Conservation (phyloP, 2,329 filamentous ascomycete species). For the Fusarium ambrosium region DNA sequence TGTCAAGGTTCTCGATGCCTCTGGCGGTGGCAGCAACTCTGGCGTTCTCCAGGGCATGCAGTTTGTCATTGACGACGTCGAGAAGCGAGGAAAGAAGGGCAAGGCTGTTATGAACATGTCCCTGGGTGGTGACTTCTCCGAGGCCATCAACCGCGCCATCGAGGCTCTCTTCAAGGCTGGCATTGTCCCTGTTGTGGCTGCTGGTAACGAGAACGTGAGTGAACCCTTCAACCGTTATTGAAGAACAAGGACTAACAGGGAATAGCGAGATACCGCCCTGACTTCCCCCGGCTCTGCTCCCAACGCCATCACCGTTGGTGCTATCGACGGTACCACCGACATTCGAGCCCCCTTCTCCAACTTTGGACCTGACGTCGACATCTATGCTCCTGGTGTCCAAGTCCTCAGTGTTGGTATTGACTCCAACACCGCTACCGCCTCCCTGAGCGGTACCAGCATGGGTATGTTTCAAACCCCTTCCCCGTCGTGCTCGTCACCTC, state of each 20-base stretch:
- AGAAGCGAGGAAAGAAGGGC: slow-evolving; percentile 57
- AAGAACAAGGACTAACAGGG: slow-evolving; percentile 17
- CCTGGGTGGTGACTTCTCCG: slow-evolving; percentile 64
- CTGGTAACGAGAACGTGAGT: slow-evolving; percentile 68
- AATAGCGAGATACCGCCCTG: slow-evolving; percentile 61
- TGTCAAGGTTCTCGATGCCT: slow-evolving; percentile 72
- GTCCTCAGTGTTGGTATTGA: slow-evolving; percentile 67
- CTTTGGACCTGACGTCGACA: slow-evolving; percentile 66
- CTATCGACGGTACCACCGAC: slow-evolving; percentile 66
- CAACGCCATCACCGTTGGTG: slow-evolving; percentile 71
- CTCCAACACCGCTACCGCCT: slow-evolving; percentile 59
- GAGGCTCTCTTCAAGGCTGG: slow-evolving; percentile 63
- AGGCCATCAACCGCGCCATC: slow-evolving; percentile 69
- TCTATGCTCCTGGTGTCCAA: slow-evolving; percentile 69
- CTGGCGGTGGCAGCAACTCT: slow-evolving; percentile 54
- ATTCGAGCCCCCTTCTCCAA: slow-evolving; percentile 68
- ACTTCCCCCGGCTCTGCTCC: slow-evolving; percentile 68
- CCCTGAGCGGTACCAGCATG: slow-evolving; percentile 72
- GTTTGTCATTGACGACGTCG: slow-evolving; percentile 64
- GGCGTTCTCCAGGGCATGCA: slow-evolving; percentile 71
- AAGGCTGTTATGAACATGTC: slow-evolving; percentile 76
- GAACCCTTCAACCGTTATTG: neutral
- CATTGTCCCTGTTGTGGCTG: slow-evolving; percentile 70
- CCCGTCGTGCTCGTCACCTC: neutral
- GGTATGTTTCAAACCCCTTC: slow-evolving; percentile 45